phyloP scores from a whole-genome alignment of 1,284 basidiomycete genomes.

The Microbotryum intermedium region DNA sequence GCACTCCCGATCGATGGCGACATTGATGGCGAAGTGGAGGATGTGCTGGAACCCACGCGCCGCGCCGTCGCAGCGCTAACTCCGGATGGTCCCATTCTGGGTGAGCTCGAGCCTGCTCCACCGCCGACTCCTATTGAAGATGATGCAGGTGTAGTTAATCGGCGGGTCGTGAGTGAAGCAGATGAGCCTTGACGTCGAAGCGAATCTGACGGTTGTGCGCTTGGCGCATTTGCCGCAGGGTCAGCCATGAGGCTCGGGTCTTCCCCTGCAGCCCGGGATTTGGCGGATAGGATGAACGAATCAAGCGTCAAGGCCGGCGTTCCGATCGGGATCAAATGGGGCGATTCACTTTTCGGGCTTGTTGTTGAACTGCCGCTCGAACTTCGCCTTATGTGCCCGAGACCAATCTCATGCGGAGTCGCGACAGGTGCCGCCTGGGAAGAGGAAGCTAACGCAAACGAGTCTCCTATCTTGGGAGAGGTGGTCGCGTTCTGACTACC shows the following conservation, averaged over 20 bases:
- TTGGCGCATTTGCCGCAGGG: too few species aligned
- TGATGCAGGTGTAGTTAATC: neutral
- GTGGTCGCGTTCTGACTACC: neutral
- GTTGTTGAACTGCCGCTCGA: neutral
- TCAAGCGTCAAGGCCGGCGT: slow-evolving; percentile 28
- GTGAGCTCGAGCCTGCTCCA: neutral
- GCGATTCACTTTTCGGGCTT: neutral
- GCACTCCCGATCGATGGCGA: neutral
- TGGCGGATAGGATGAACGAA: slow-evolving; percentile 27
- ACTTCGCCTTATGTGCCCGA: slow-evolving; percentile 5
- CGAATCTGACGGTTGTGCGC: too few species aligned
- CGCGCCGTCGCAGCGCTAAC: slow-evolving; percentile 5
- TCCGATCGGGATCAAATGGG: neutral
- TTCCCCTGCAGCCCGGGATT: slow-evolving; percentile 10
- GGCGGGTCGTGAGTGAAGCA: neutral
- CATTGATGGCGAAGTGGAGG: neutral
- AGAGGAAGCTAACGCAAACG: neutral
- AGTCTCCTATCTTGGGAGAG: neutral
- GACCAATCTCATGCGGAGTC: slow-evolving; percentile 25
- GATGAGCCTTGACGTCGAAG: neutral
- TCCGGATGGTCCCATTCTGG: neutral
- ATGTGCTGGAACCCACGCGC: neutral
- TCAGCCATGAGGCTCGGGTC: neutral
- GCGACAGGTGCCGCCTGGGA: neutral
- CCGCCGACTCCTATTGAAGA: neutral